Conservation (phyloP, 2,329 filamentous ascomycete species). For the Colletotrichum siamense region DNA sequence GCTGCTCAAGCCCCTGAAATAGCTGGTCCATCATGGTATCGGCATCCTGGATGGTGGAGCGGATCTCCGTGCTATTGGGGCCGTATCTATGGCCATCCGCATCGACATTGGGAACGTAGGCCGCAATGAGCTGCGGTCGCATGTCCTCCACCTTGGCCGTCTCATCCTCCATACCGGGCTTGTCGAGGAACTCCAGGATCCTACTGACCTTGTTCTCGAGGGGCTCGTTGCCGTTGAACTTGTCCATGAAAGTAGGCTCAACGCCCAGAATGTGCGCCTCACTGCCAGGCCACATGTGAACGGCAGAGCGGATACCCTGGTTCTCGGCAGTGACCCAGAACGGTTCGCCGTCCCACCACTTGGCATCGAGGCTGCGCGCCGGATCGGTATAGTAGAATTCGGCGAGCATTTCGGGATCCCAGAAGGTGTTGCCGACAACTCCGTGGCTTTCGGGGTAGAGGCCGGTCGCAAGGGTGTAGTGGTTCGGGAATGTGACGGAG, state of each 20-base stretch:
- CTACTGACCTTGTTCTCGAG: constrained; percentile 79
- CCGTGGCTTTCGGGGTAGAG: constrained; percentile 93
- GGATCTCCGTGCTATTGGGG: constrained; percentile 93
- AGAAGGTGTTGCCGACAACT: constrained; percentile 93
- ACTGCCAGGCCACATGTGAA: constrained; percentile 99
- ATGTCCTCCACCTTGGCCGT: constrained; percentile 54
- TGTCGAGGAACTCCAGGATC: constrained; percentile 83
- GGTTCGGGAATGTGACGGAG: constrained; percentile 95
- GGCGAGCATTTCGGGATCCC: constrained; percentile 77
- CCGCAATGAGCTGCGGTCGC: constrained; percentile 89
- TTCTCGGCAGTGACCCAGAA: constrained; percentile 93
- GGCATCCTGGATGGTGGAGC: constrained; percentile 76
- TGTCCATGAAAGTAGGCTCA: constrained; percentile 82
- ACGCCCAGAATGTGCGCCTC: constrained; percentile 82
- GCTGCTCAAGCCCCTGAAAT: constrained; percentile 75
- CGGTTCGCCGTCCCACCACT: constrained; percentile 96
- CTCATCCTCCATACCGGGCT: constrained; percentile 72
- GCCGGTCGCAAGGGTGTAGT: constrained; percentile 92
- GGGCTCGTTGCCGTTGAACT: constrained; percentile 79
- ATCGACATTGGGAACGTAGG: constrained; percentile 95
- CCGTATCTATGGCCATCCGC: constrained; percentile 85
- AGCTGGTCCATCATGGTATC: constrained; percentile 83
- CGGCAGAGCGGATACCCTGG: constrained; percentile 77
- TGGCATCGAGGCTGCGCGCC: constrained; percentile 74
- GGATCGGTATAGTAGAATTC: constrained; percentile 91